These are phyloP conservation scores for Fusarium denticulatum DNA, from an alignment of 2,329 filamentous ascomycete genomes.

Conservation along the genomic window DNA sequence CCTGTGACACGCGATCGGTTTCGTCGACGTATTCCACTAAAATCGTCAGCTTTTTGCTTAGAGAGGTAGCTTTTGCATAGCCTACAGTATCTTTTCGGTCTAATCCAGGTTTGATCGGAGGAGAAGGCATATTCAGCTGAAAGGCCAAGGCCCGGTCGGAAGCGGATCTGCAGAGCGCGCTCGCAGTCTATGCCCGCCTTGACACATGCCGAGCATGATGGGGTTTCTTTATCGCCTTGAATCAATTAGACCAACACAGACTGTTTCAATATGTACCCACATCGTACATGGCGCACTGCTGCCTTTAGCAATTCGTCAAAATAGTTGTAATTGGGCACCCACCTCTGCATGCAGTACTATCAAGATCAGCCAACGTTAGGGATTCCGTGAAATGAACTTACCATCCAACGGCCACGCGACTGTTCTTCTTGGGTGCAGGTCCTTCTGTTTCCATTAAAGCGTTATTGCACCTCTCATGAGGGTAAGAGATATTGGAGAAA, in stretches of 20 bases:
- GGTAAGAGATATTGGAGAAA: too few species aligned
- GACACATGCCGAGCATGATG: neutral
- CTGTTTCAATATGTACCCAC: neutral
- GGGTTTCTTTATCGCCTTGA: neutral
- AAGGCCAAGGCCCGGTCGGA: neutral
- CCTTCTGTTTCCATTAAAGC: neutral
- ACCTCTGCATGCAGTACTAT: neutral
- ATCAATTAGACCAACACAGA: neutral
- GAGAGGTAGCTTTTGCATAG: rapidly evolving
- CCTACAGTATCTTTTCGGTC: neutral
- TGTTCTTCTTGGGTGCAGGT: rapidly evolving
- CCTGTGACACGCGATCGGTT: neutral
- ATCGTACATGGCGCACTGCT: neutral
- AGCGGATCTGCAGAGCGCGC: neutral
- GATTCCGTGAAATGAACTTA: neutral
- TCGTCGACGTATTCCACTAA: neutral
- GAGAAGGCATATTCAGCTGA: neutral
- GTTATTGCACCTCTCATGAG: too few species aligned
- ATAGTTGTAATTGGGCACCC: rapidly evolving
- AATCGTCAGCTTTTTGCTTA: neutral
- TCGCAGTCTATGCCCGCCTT: neutral
- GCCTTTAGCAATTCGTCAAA: rapidly evolving
- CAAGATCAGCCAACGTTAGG: neutral
- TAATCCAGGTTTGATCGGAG: neutral
- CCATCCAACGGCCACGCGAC: neutral